Evolutionary conservation across 768 basidiomycete species (phyloP), one percentile per base, ranked within the genome.

Genomic region (Asterophora lycoperdoides): DNA sequence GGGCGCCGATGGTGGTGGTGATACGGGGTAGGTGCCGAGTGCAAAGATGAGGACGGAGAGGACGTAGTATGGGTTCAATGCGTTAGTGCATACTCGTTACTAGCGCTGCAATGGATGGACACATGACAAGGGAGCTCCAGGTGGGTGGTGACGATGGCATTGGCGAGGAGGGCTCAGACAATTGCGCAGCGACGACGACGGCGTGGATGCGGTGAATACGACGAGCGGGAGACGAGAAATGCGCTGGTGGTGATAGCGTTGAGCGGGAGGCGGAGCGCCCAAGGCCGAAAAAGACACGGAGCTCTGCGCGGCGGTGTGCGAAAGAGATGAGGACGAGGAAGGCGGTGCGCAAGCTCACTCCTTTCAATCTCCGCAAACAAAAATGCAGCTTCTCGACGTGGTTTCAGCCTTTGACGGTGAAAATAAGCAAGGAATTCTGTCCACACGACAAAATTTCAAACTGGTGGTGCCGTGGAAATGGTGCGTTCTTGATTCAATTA

Each of bases 71-170:
- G 90, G 89, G 87, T 89, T 54, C 23, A 23, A 49, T n/a, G n/a
- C n/a, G n/a, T n/a, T n/a, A n/a, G n/a, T n/a, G n/a, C n/a, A n/a
- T n/a, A n/a, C n/a, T n/a, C n/a, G n/a, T n/a, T n/a, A n/a, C n/a
- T n/a, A n/a, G n/a, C 32, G 42, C 41, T 20, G n/a, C n/a, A n/a
- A n/a, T n/a, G n/a, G 19, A n/a, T 8, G n/a, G 40, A 78, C 78
- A 56, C 46, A 89, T 86, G 46, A 86, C 68, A 39, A 89, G 53
- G 50, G 84, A 79, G 56, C 79, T 79, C 29, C 83, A 69, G 0
- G 89, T 89, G 95, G n/a, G 86, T 89, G 29, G 85, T 82, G 17
- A 93, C 77, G 51, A 91, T 67, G 8, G 76, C 87, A 65, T 89
- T 91, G 28, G 76, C 89, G 44, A 90, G 70, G 54, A 92, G 68